Evolutionary conservation across 768 basidiomycete species (phyloP), one percentile per base, ranked within the genome.

Genomic region (Amylocystis lapponica): DNA sequence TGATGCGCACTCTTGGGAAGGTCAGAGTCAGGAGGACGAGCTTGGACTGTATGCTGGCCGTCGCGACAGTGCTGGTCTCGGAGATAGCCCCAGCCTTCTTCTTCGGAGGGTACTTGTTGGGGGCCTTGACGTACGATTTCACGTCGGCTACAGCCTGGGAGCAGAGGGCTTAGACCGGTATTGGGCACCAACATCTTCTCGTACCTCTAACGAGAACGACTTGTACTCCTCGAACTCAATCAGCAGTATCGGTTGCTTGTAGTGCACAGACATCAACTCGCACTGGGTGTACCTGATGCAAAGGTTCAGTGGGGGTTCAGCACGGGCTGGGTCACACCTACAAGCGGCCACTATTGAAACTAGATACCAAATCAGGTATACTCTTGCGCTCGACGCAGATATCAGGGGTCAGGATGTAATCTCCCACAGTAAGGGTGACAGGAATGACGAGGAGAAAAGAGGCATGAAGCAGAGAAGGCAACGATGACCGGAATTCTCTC

Each of bases 151-250:
- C 70, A 2, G 72, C 69, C 85, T 87, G 36, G 36, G n/a, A n/a
- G 29, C 21, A 10, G 16, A n/a, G 16, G n/a, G n/a, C n/a, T n/a
- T n/a, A n/a, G n/a, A n/a, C n/a, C n/a, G n/a, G n/a, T n/a, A n/a
- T n/a, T n/a, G n/a, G n/a, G n/a, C n/a, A n/a, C n/a, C n/a, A n/a
- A n/a, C n/a, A n/a, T n/a, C n/a, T n/a, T n/a, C n/a, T 27, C 71
- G 41, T 47, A 88, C 93, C 65, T 93, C 86, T 10, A 98, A 72
- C 0, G 87, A 86, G 62, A 97, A 96, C 0, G 90, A 82, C 54
- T 95, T 97, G 62, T 96, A 87, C 66, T 98, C 92, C 59, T 98
- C 95, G 49, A 98, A 98, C 59, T 99, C 94, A 54, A 98, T 96
- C 9, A 98, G 70, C 13, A 99, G 69, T 40, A 99, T 73, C 0